phyloP scores from a whole-genome alignment of 1,284 basidiomycete species.

The Ceratobasidium theobromae region DNA sequence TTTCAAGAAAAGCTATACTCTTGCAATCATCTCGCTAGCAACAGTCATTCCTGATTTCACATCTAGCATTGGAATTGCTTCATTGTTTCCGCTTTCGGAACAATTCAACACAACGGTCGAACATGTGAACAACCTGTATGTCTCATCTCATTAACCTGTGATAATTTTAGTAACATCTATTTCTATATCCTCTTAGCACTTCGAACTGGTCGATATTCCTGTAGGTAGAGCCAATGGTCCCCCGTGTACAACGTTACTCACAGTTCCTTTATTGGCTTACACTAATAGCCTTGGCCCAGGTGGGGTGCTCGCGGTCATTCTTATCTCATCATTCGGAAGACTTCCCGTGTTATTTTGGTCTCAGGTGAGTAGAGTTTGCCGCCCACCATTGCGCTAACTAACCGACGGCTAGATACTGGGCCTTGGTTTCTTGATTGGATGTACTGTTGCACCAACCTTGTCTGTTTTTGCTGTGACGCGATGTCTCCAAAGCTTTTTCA shows the following conservation, averaged over 20 bases:
- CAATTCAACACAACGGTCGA: conserved; percentile 60
- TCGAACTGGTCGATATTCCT: conserved; percentile 68
- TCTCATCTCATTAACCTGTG: conserved; percentile 13
- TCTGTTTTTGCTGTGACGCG: conserved; percentile 59
- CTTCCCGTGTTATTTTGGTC: conserved; percentile 66
- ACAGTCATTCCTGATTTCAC: conserved; percentile 70
- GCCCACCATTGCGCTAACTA: conserved; percentile 6
- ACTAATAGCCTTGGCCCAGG: conserved; percentile 53
- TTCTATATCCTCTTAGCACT: background rate
- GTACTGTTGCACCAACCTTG: conserved; percentile 49
- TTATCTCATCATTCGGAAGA: conserved; percentile 59
- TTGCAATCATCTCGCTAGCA: conserved; percentile 62
- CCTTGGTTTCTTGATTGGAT: conserved; percentile 22
- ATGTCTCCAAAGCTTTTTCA: conserved; percentile 69
- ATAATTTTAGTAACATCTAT: background rate
- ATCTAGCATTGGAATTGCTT: conserved; percentile 64
- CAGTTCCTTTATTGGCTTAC: background rate
- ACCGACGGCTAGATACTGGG: background rate
- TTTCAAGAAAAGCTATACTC: conserved; percentile 54
- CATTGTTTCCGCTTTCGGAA: conserved; percentile 59
- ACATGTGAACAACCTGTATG: conserved; percentile 61
- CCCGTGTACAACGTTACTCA: background rate
- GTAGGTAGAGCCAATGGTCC: conserved; percentile 47
- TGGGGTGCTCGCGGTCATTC: conserved; percentile 59
- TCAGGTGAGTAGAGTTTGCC: conserved; percentile 45